phyloP scores from a whole-genome alignment of 2,329 filamentous ascomycete species.

The Fusarium drepaniforme region DNA sequence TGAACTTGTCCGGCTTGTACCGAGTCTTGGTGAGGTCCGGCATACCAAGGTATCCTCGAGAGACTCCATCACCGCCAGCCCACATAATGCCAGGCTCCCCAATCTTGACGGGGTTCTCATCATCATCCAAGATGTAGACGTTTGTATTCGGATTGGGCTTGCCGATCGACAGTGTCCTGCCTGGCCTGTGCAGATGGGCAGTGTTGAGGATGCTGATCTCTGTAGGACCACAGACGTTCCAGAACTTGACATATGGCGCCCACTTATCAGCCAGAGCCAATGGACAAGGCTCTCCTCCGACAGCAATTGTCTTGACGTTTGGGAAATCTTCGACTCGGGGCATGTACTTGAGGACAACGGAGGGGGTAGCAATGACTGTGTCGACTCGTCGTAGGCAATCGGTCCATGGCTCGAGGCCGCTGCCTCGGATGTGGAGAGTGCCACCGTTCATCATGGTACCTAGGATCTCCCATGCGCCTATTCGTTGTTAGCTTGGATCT shows the following conservation, averaged over 20 bases:
- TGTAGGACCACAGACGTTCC: slow-evolving; percentile 32
- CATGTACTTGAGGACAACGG: slow-evolving; percentile 34
- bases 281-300: slow-evolving; percentile 31
- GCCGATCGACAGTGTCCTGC: slow-evolving; percentile 19
- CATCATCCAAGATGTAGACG: slow-evolving; percentile 41
- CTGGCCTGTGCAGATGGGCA: slow-evolving; percentile 21
- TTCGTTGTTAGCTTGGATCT: not conserved
- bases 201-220: slow-evolving; percentile 37
- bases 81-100: slow-evolving; percentile 67
- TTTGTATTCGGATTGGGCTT: slow-evolving; percentile 18
- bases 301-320: slow-evolving; percentile 26
- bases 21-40: slow-evolving; percentile 13
- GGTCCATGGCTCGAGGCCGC: slow-evolving; percentile 29
- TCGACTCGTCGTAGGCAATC: slow-evolving; percentile 28
- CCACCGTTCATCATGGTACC: slow-evolving; percentile 36
- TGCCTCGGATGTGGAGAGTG: slow-evolving; percentile 32
- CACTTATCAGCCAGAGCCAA: slow-evolving; percentile 28
- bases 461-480: slow-evolving; percentile 33
- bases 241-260: slow-evolving; percentile 32
- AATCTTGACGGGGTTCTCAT: slow-evolving; percentile 56
- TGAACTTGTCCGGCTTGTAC: slow-evolving; percentile 42
- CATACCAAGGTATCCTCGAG: slow-evolving; percentile 22
- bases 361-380: slow-evolving; percentile 32
- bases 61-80: slow-evolving; percentile 53
- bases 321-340: slow-evolving; percentile 20